Evolutionary conservation across 108 stramenopile genomes (phyloP), one percentile per base, ranked within the genome.

Genomic region (Nannochloropsis salina): DNA sequence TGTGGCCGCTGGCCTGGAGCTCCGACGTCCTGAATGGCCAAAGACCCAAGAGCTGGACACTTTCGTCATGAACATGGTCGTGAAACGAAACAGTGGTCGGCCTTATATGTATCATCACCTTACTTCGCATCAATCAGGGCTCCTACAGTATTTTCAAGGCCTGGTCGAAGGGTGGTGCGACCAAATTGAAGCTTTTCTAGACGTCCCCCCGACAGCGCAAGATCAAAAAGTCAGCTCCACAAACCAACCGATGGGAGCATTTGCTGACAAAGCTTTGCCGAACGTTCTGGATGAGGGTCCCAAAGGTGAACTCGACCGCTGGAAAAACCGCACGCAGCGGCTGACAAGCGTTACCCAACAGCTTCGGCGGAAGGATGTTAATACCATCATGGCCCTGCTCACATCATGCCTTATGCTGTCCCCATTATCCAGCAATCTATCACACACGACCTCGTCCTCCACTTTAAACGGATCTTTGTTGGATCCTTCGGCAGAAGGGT

Each of bases 141-240:
- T 92, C 5, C 86, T 96, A 6, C 90, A 90, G 22, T 86, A 94
- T 51, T 93, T 94, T 44, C 94, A 95, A 84, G 84, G 85, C 22
- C 91, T 95, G 41, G 83, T 96, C 42, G 94, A 93, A 86, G 93
- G 94, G 83, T 96, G 96, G 96, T 96, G 96, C 87, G 83, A 92
- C 81, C 92, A 94, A 83, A 95, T 95, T 80, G 95, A 94, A 86
- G 80, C 81, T 9, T 95, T 94, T 88, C 88, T 95, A 43, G 91
- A 93, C 81, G 91, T 88, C 79, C 86, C 84, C 40, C 61, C 61
- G 61, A n/a, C 61, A 74, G 61, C 61, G 2, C 15, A 74, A n/a
- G 61, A 74, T 74, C 15, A 74, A n/a, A 74, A 74, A 74, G 20
- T 15, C 20, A n/a, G 10, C 15, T 10, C 61, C n/a, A 3, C 61